phyloP scores from a whole-genome alignment of 176 grass and related monocot species.

The Bolboschoenus planiculmis region DNA sequence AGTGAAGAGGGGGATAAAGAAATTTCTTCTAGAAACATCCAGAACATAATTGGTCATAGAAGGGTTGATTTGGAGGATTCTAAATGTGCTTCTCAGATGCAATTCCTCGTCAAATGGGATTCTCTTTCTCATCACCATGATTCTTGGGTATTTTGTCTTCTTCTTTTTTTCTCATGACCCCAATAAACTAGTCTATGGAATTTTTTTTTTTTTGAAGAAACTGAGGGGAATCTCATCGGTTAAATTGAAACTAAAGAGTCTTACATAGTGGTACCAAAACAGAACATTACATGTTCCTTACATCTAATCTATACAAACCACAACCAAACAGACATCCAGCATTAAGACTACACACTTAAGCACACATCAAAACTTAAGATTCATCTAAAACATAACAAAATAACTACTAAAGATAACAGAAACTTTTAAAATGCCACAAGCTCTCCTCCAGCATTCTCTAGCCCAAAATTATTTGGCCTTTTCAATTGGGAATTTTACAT shows the following conservation, averaged over 20 bases:
- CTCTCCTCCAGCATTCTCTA: neutral
- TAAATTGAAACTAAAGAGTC: neutral
- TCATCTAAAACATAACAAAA: too few species aligned
- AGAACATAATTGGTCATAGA: conserved; percentile 48
- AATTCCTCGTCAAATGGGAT: conserved; percentile 60
- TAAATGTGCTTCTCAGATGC: conserved; percentile 29
- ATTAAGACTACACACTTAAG: neutral
- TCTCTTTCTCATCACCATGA: conserved; percentile 65
- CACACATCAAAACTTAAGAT: neutral
- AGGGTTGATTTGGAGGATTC: conserved; percentile 27
- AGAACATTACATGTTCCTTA: neutral
- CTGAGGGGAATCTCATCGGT: neutral
- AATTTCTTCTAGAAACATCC: conserved; percentile 35
- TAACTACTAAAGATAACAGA: neutral
- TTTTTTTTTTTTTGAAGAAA: conserved; percentile 9
- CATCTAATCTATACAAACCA: neutral
- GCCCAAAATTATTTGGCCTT: neutral
- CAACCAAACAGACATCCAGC: neutral
- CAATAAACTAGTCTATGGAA: neutral
- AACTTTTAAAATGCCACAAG: neutral
- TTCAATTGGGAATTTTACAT: neutral
- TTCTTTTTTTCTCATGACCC: neutral
- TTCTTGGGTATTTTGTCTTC: conserved; percentile 42
- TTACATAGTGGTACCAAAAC: neutral
- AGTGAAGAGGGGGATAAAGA: neutral